Percentiles rank a stretch among this genome's conserved stretches.
Evolutionary conservation across 2,329 filamentous ascomycete species (phyloP).

Genomic region (Aspergillus caelatus): DNA sequence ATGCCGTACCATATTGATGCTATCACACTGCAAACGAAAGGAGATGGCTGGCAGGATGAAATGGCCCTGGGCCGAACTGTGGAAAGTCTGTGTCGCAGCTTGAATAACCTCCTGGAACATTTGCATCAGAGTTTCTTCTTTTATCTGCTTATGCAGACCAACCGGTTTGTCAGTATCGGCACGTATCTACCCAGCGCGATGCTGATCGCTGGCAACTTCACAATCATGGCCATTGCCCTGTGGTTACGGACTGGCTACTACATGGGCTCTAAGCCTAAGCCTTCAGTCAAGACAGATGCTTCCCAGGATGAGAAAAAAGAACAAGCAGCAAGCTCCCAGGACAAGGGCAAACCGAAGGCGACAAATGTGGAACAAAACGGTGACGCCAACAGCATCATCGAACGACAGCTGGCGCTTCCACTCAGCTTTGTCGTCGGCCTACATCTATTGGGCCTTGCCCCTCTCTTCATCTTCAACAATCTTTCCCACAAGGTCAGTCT

Average conservation of each 20-base stretch:
- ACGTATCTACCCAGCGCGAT: conserved; percentile 98
- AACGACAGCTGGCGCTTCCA: conserved; percentile 52
- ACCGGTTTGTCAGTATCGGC: conserved; percentile 95
- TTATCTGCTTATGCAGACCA: conserved; percentile 87
- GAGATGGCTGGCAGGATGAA: conserved; percentile 94
- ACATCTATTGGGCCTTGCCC: conserved; percentile 77
- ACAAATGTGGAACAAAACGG: conserved; percentile 9
- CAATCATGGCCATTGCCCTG: conserved; percentile 89
- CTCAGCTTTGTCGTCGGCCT: conserved; percentile 70
- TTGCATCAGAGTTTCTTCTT: conserved; percentile 99
- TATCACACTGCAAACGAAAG: conserved; percentile 86
- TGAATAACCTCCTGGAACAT: conserved; percentile 96
- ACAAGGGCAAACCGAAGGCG: conserved; percentile 15
- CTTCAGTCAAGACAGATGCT: conserved; percentile 21
- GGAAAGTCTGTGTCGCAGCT: conserved; percentile 85
- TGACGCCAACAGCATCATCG: conserved; percentile 30
- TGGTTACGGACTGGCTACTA: conserved; percentile 83
- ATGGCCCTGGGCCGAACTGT: conserved; percentile 90
- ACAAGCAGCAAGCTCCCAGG: conserved; percentile 17
- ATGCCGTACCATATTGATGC: conserved; percentile 98
- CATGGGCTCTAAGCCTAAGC: conserved; percentile 21
- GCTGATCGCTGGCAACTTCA: conserved; percentile 92
- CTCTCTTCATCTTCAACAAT: conserved; percentile 85
- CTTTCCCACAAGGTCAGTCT: conserved; percentile 64
- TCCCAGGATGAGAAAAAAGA: conserved; percentile 34